These are phyloP conservation scores for Metschnikowia reukaufii DNA, from an alignment of 805 yeast genomes.

Conservation along the genomic window DNA sequence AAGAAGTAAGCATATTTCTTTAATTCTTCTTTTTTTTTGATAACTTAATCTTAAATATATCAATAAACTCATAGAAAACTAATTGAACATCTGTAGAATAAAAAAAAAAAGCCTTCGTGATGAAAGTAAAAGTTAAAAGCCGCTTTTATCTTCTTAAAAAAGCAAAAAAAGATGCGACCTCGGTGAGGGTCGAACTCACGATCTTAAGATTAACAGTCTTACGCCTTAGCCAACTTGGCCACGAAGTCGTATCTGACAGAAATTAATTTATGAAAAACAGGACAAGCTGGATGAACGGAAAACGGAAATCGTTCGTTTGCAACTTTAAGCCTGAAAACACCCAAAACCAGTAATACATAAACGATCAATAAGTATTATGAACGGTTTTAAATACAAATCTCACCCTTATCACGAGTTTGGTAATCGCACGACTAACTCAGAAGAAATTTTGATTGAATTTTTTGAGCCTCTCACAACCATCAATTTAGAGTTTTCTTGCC, in stretches of 20 bases:
- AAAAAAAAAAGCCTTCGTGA: slow-evolving; percentile 4
- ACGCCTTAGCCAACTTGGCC: slow-evolving; percentile 26
- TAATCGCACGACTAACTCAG: slow-evolving; percentile 6
- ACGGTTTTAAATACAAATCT: not conserved
- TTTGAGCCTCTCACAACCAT: not conserved
- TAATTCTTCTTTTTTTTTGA: too few relatives aligned
- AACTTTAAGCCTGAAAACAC: too few relatives aligned
- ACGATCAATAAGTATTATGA: not conserved
- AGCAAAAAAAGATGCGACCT: slow-evolving; percentile 17
- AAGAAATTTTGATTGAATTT: slow-evolving; percentile 1
- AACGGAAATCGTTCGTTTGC: too few relatives aligned
- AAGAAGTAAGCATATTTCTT: slow-evolving; percentile 16
- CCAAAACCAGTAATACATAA: too few relatives aligned
- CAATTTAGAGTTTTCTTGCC: not conserved
- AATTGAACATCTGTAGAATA: not conserved
- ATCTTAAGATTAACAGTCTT: slow-evolving; percentile 25
- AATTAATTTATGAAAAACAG: not conserved
- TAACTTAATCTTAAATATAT: too few relatives aligned
- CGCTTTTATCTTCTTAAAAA: not conserved
- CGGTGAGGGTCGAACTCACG: slow-evolving; percentile 26
- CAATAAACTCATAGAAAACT: slow-evolving; percentile 17
- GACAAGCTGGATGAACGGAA: too few relatives aligned
- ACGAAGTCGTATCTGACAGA: slow-evolving; percentile 17
- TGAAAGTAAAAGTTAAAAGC: not conserved
- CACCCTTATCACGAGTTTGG: not conserved